A percentile compares a stretch with the other conserved stretches of the same genome.
phyloP scores from a whole-genome alignment of 352 stramenopile genomes.

The Elongisporangium prolatum region DNA sequence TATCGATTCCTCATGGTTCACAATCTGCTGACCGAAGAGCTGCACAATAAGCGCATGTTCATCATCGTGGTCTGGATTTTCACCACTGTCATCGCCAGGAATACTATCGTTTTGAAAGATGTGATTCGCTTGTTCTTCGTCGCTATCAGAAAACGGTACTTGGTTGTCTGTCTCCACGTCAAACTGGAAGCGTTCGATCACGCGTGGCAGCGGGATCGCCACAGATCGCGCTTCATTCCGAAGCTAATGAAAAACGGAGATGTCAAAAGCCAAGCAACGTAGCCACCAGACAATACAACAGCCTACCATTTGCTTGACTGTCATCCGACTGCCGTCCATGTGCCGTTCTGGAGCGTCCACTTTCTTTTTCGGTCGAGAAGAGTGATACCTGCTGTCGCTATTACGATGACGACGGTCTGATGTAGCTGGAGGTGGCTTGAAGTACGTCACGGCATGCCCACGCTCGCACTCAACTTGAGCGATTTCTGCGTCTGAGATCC shows the following conservation, averaged over 20 bases:
- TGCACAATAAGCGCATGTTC: neutral
- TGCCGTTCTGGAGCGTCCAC: slow-evolving; percentile 10
- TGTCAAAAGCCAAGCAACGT: no score
- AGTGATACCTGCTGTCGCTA: neutral
- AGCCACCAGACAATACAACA: neutral
- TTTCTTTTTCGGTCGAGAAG: neutral
- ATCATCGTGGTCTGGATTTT: neutral
- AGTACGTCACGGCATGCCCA: slow-evolving; percentile 44
- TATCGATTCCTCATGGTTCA: neutral
- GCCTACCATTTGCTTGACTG: slow-evolving; percentile 49
- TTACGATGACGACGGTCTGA: neutral
- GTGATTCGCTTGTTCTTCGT: neutral
- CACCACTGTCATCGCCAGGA: neutral
- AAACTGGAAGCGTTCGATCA: slow-evolving; percentile 49
- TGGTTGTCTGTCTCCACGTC: slow-evolving; percentile 38
- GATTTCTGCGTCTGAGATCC: slow-evolving; percentile 54
- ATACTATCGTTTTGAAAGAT: neutral
- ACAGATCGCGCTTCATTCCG: slow-evolving; percentile 34
- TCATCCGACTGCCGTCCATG: slow-evolving; percentile 68
- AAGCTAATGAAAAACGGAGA: slow-evolving; percentile 16
- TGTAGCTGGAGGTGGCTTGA: slow-evolving; percentile 2
- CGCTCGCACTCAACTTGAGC: slow-evolving; percentile 44
- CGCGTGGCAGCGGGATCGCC: slow-evolving; percentile 28
- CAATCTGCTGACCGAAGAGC: neutral
- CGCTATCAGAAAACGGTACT: slow-evolving; percentile 3